Evolutionary conservation across 306 rosid species (phyloP).

Genomic region (Lathyrus tuberosus): DNA sequence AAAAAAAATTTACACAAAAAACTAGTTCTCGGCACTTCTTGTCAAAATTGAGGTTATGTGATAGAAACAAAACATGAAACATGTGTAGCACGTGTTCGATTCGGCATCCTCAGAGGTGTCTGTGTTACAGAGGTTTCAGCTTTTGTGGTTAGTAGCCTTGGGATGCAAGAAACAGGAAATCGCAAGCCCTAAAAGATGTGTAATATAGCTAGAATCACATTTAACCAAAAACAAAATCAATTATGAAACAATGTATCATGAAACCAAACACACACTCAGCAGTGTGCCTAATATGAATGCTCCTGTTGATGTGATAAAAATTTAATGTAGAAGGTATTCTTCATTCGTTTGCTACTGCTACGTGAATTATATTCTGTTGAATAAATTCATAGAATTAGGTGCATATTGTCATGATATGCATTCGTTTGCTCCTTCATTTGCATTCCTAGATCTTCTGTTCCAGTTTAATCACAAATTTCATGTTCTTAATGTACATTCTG

Average conservation of each 20-base stretch:
- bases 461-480: constrained; percentile 7
- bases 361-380: no score
- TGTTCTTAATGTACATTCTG: constrained; percentile 28
- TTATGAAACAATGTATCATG: neutral
- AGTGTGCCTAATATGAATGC: neutral
- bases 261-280: neutral
- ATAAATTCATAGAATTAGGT: no score
- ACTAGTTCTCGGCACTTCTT: neutral
- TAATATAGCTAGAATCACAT: neutral
- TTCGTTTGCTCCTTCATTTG: neutral
- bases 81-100: neutral
- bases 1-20: no score
- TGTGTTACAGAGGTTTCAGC: no score
- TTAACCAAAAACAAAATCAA: neutral
- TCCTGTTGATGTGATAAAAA: constrained; percentile 11
- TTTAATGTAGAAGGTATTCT: neutral
- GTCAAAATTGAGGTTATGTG: neutral
- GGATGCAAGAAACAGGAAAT: neutral
- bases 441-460: constrained; percentile 7
- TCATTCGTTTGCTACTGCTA: neutral
- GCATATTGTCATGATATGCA: no score
- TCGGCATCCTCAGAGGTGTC: no score
- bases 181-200: neutral
- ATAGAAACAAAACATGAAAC: neutral
- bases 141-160: neutral